These are phyloP conservation scores for Vitis rupestris DNA, from an alignment of 164 flowering plant species.

Conservation along the genomic window DNA sequence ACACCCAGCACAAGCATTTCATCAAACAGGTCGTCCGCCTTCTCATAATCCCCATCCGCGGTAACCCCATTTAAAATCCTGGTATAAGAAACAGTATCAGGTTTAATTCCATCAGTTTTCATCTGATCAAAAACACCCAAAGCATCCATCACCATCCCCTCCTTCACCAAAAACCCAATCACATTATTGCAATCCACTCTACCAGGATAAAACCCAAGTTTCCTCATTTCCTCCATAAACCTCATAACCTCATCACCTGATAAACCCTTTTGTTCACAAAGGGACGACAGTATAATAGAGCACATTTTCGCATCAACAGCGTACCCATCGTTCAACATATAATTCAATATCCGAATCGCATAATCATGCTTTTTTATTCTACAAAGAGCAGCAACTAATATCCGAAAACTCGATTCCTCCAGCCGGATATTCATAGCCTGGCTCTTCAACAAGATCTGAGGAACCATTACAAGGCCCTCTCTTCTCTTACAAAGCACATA, in stretches of 20 bases:
- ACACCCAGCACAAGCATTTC: conserved; percentile 78
- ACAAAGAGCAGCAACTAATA: conserved; percentile 61
- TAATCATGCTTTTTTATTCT: conserved; percentile 38
- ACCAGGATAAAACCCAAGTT: conserved; percentile 46
- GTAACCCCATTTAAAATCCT: conserved; percentile 53
- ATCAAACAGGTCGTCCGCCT: conserved; percentile 67
- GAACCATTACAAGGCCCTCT: conserved; percentile 43
- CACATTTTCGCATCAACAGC: conserved; percentile 40
- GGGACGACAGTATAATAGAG: conserved; percentile 41
- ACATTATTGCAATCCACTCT: conserved; percentile 43
- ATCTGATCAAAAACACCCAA: conserved; percentile 47
- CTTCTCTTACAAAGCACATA: conserved; percentile 36
- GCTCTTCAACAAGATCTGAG: conserved; percentile 44
- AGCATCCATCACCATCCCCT: conserved; percentile 46
- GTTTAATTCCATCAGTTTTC: conserved; percentile 63
- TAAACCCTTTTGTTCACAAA: conserved; percentile 35
- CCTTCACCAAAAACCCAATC: conserved; percentile 52
- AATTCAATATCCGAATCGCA: conserved; percentile 55
- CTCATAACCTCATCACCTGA: conserved; percentile 32
- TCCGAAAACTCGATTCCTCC: conserved; percentile 54
- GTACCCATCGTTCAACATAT: conserved; percentile 47
- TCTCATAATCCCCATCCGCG: conserved; percentile 32
- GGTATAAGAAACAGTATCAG: conserved; percentile 57
- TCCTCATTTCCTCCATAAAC: conserved; percentile 47
- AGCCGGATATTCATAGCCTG: conserved; percentile 51